Conservation (phyloP, 2,329 filamentous ascomycete genomes). For the Calonectria pteridis region DNA sequence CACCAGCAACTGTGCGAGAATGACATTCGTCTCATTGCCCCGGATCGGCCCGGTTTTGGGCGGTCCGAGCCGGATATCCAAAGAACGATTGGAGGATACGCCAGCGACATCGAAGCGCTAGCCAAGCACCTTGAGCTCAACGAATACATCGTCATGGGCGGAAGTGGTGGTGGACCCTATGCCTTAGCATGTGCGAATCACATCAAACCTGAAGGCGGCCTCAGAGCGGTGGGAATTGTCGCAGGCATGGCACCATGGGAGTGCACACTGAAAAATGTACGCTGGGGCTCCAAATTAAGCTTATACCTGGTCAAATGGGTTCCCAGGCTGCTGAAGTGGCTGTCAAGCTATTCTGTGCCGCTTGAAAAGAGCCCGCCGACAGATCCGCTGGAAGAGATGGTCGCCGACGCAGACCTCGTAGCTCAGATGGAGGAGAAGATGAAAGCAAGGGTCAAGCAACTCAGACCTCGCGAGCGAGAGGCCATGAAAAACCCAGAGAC, state of each 20-base stretch:
- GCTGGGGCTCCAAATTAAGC: constrained; percentile 16
- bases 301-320: constrained; percentile 21
- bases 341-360: constrained; percentile 4
- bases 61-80: constrained; percentile 16
- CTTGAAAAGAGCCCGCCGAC: neutral
- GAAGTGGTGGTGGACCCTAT: constrained; percentile 28
- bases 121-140: constrained; percentile 18
- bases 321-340: constrained; percentile 16
- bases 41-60: constrained; percentile 22
- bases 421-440: constrained; percentile 11
- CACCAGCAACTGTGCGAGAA: constrained; percentile 9
- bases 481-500: constrained; percentile 8
- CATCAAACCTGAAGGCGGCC: constrained; percentile 15
- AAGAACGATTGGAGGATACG: constrained; percentile 23
- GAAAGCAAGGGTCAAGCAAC: neutral
- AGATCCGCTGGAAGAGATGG: constrained; percentile 12
- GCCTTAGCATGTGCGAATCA: constrained; percentile 26
- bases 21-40: constrained; percentile 23
- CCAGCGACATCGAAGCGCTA: constrained; percentile 14
- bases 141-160: constrained; percentile 18
- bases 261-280: constrained; percentile 12
- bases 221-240: constrained; percentile 18
- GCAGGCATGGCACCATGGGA: constrained; percentile 20
- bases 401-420: neutral
- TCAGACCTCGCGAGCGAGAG: constrained; percentile 20